phyloP scores from a whole-genome alignment of 2,329 filamentous ascomycete species.

The Neonectria punicea region DNA sequence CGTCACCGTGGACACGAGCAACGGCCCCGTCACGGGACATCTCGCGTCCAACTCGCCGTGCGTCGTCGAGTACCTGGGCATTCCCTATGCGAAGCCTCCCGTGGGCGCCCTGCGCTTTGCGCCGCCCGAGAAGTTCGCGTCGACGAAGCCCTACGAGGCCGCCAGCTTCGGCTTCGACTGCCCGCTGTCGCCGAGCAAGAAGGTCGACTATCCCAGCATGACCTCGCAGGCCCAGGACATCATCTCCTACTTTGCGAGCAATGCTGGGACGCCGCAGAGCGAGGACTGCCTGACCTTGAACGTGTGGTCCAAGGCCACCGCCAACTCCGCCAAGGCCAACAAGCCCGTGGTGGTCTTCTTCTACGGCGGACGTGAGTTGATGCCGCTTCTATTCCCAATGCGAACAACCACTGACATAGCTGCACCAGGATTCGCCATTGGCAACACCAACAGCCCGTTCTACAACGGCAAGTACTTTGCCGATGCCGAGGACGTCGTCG shows the following conservation, averaged over 20 bases:
- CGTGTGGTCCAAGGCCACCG: constrained; percentile 35
- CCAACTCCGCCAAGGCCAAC: constrained; percentile 25
- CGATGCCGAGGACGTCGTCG: constrained; percentile 54
- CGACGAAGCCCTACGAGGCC: constrained; percentile 20
- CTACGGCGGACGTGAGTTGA: constrained; percentile 35
- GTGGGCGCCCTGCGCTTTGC: constrained; percentile 50
- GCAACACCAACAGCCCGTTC: constrained; percentile 50
- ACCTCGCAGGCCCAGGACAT: constrained; percentile 35
- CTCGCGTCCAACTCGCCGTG: constrained; percentile 40
- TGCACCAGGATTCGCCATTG: constrained; percentile 48
- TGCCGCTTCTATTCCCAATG: too few species aligned
- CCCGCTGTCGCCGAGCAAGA: constrained; percentile 29
- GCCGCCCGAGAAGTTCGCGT: constrained; percentile 45
- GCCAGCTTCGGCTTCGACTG: constrained; percentile 33
- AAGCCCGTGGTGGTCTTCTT: constrained; percentile 39
- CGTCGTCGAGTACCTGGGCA: constrained; percentile 53
- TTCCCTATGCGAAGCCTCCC: constrained; percentile 53
- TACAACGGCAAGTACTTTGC: constrained; percentile 58
- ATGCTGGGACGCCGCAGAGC: constrained; percentile 30
- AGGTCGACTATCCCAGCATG: constrained; percentile 32
- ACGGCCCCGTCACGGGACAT: constrained; percentile 49
- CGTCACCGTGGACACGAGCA: constrained; percentile 45
- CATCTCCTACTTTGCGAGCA: constrained; percentile 35
- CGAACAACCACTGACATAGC: not conserved
- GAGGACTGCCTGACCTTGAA: constrained; percentile 39